Conservation (phyloP, 202 grass and related monocot species). For the Elaeis oleifera region DNA sequence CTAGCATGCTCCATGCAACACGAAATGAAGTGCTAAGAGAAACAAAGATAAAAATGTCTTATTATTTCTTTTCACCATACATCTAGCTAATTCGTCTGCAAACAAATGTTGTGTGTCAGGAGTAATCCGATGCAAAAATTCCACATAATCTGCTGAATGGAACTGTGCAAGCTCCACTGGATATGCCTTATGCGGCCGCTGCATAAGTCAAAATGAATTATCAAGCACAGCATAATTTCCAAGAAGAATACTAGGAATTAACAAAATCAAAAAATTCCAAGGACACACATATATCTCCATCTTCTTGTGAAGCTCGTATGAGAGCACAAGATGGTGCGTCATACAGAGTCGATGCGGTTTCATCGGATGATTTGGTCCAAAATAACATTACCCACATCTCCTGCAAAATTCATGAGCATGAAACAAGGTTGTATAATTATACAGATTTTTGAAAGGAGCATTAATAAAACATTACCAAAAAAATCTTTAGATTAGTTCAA, state of each 20-base stretch:
- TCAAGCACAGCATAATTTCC: constrained; percentile 14
- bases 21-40: too few species aligned
- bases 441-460: not conserved
- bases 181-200: constrained; percentile 98
- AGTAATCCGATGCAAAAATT: constrained; percentile 97
- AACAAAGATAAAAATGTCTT: constrained; percentile 6
- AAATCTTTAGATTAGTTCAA: not conserved
- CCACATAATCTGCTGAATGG: constrained; percentile 96
- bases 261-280: constrained; percentile 22
- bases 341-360: constrained; percentile 98
- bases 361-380: constrained; percentile 98
- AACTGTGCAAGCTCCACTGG: constrained; percentile 93
- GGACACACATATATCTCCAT: constrained; percentile 97
- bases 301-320: constrained; percentile 90
- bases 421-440: not conserved
- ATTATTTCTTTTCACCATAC: constrained; percentile 36
- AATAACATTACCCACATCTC: constrained; percentile 97
- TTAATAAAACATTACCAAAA: not conserved
- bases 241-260: constrained; percentile 3
- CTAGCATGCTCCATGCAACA: too few species aligned
- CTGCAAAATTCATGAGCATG: constrained; percentile 28
- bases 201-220: constrained; percentile 28
- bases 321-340: constrained; percentile 93
- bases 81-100: constrained; percentile 78
- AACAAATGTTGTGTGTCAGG: constrained; percentile 68